phyloP scores from a whole-genome alignment of 2,329 filamentous ascomycete species.

The Furcasterigmium furcatum region DNA sequence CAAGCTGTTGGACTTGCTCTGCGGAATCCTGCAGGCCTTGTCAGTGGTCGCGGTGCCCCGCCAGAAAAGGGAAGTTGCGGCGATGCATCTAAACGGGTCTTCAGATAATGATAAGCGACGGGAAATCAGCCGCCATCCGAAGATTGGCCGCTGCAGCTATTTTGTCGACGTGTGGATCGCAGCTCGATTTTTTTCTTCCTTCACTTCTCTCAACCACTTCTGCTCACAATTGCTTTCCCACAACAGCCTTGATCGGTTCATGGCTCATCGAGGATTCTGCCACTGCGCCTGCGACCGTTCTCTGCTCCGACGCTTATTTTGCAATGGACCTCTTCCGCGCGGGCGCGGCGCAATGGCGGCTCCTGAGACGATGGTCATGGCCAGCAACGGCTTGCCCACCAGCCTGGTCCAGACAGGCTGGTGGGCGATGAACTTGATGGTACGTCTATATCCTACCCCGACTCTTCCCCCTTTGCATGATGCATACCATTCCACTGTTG shows the following conservation, averaged over 20 bases:
- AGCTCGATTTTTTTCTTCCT: slow-evolving; percentile 5
- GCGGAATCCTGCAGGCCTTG: no score
- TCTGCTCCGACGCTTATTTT: not conserved
- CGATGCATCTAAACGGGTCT: slow-evolving; percentile 3
- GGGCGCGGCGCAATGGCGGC: not conserved
- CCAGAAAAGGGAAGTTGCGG: not conserved
- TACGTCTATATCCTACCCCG: slow-evolving; percentile 14
- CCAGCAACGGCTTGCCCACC: not conserved
- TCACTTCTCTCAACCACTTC: slow-evolving; percentile 5
- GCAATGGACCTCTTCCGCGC: no score
- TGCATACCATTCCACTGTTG: slow-evolving; percentile 56
- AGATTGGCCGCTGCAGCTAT: slow-evolving; percentile 5
- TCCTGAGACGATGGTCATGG: not conserved
- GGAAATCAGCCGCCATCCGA: slow-evolving; percentile 2
- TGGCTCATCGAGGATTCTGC: not conserved
- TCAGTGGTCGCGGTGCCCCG: no score
- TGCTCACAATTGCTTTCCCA: not conserved
- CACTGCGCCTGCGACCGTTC: not conserved
- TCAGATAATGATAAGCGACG: no score
- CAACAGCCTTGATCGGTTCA: not conserved
- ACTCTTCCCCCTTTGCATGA: slow-evolving; percentile 33
- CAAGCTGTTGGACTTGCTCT: no score
- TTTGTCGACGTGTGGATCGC: slow-evolving; percentile 3
- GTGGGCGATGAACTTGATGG: slow-evolving; percentile 6
- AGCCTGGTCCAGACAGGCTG: not conserved